A percentile compares a stretch with the other conserved stretches of the same genome.
Evolutionary conservation across 148 eudicot species (phyloP).

Genomic region (Gaultheria prostrata): DNA sequence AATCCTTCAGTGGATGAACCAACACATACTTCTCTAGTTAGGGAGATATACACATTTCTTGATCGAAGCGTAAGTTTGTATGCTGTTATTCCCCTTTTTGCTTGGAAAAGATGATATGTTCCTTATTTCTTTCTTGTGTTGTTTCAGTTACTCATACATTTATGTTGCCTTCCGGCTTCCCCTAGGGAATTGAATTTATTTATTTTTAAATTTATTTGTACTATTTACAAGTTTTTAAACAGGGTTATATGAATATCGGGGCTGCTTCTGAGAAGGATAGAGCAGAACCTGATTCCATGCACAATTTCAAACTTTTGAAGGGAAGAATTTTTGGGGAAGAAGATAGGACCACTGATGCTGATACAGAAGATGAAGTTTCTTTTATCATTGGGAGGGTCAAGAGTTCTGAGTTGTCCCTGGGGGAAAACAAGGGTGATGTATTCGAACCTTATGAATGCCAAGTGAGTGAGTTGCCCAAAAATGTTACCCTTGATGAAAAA

Average conservation of each 20-base stretch:
- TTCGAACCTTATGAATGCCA: conserved; percentile 29
- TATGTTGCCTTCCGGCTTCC: not conserved
- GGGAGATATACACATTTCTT: conserved; percentile 77
- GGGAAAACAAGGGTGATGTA: conserved; percentile 26
- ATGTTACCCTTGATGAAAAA: conserved; percentile 25
- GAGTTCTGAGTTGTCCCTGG: conserved; percentile 29
- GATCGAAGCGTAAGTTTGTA: conserved; percentile 75
- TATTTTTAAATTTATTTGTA: conserved; percentile 1
- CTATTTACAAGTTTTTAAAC: conserved; percentile 26
- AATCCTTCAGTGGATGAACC: conserved; percentile 48
- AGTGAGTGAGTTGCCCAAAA: conserved; percentile 28
- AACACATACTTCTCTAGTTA: conserved; percentile 51
- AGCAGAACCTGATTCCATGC: conserved; percentile 44
- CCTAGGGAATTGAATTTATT: not conserved
- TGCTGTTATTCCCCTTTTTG: not conserved
- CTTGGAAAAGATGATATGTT: conserved; percentile 1
- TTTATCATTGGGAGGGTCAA: conserved; percentile 67
- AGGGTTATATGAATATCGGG: conserved; percentile 95
- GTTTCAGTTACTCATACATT: not conserved
- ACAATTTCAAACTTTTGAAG: conserved; percentile 54
- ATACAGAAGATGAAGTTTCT: conserved; percentile 78
- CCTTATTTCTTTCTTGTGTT: not conserved
- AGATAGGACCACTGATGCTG: conserved; percentile 48
- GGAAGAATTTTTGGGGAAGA: conserved; percentile 52
- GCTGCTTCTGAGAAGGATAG: conserved; percentile 72